A percentile compares a stretch with the other conserved stretches of the same genome.
phyloP scores from a whole-genome alignment of 75 land plant genomes.

The Azolla pinnata region DNA sequence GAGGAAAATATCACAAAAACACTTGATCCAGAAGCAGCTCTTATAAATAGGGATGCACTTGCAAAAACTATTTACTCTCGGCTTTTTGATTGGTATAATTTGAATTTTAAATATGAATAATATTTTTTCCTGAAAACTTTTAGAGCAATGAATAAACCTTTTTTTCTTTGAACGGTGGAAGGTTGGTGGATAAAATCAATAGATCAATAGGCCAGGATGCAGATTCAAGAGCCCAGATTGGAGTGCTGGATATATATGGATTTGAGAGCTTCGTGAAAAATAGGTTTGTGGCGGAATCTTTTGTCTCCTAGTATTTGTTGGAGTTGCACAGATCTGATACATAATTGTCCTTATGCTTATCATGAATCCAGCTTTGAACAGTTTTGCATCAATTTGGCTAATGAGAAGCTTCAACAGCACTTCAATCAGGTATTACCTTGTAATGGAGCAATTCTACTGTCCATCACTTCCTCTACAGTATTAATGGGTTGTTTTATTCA shows the following conservation, averaged over 20 bases:
- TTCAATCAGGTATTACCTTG: constrained; percentile 82
- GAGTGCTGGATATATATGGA: constrained; percentile 87
- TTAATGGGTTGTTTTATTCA: constrained; percentile 18
- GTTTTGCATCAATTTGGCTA: constrained; percentile 96
- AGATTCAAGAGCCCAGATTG: constrained; percentile 53
- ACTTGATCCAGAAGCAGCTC: constrained; percentile 67
- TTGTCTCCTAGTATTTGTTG: too few species aligned
- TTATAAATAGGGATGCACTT: constrained; percentile 67
- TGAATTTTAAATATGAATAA: not conserved
- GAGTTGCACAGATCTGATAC: too few species aligned
- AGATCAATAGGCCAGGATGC: constrained; percentile 78
- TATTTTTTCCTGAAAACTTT: not conserved
- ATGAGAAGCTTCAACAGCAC: constrained; percentile 99
- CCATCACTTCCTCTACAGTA: not conserved
- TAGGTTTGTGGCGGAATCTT: too few species aligned
- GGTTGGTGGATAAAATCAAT: constrained; percentile 87
- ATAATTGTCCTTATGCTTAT: too few species aligned
- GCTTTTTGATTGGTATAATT: constrained; percentile 60
- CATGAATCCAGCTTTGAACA: constrained; percentile 99
- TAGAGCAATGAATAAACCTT: not conserved
- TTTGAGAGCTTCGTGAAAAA: constrained; percentile 75
- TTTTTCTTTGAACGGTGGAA: too few species aligned
- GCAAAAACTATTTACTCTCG: constrained; percentile 45
- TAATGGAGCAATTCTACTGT: too few species aligned
- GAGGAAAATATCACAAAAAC: constrained; percentile 69